Evolutionary conservation across 371 early-diverging fungal genomes (phyloP).

Genomic region (Rhizopus arrhizus): DNA sequence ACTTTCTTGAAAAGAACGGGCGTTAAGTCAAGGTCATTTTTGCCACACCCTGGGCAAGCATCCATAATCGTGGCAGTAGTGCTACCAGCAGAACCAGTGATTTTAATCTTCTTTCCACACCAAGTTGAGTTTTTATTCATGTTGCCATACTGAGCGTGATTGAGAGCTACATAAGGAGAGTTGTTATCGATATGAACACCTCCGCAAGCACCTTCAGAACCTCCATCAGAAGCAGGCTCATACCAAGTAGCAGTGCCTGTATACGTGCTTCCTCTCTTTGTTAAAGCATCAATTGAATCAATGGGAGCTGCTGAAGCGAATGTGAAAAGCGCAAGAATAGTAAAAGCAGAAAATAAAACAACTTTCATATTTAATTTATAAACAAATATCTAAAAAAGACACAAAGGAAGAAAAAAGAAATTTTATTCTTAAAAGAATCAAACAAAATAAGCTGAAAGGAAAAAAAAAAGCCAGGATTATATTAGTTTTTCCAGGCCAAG

Average conservation of each 20-base stretch:
- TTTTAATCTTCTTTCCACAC: conserved; percentile 22
- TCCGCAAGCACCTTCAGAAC: conserved; percentile 20
- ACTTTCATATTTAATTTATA: conserved; percentile 12
- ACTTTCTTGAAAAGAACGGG: conserved; percentile 10
- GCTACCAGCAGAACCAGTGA: conserved; percentile 13
- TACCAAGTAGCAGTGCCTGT: conserved; percentile 27
- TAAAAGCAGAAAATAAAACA: conserved; percentile 6
- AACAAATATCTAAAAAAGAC: neutral
- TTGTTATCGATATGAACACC: conserved; percentile 8
- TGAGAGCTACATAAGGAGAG: conserved; percentile 22
- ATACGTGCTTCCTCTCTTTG: conserved; percentile 17
- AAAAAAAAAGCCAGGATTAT: too few relatives aligned
- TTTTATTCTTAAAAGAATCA: too few relatives aligned
- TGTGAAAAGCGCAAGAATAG: conserved; percentile 3
- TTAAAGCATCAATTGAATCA: neutral
- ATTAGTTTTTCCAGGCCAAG: too few relatives aligned
- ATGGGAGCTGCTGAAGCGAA: conserved; percentile 12
- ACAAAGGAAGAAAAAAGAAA: neutral
- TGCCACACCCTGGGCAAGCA: conserved; percentile 29
- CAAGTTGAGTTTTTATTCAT: conserved; percentile 8
- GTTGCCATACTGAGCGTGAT: conserved; percentile 20
- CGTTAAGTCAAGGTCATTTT: conserved; percentile 7
- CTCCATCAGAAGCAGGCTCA: conserved; percentile 21
- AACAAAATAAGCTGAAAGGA: too few relatives aligned
- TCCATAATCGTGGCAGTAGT: conserved; percentile 26